Evolutionary conservation across 768 basidiomycete species (phyloP).

Genomic region (Hygrocybe punicea): DNA sequence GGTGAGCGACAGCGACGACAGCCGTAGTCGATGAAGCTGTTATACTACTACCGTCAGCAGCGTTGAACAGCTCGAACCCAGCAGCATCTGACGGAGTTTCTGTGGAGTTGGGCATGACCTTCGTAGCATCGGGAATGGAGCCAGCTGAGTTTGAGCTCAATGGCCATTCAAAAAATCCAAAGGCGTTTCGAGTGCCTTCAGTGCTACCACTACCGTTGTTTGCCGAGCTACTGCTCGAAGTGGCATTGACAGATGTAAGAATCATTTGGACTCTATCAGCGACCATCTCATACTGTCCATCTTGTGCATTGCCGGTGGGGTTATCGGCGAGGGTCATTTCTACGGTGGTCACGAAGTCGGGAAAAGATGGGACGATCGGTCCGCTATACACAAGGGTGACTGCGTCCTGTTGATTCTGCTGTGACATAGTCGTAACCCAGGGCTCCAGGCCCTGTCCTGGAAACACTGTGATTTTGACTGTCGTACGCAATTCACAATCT

Average conservation of each 20-base stretch:
- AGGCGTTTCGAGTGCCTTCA: conserved; percentile 46
- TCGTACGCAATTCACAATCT: conserved; percentile 77
- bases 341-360: conserved; percentile 69
- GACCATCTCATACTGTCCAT: conserved; percentile 74
- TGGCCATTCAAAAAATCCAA: conserved; percentile 91
- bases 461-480: conserved; percentile 78
- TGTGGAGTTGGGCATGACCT: conserved; percentile 60
- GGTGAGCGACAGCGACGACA: conserved; percentile 58
- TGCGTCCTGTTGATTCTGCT: conserved; percentile 66
- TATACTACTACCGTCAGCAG: conserved; percentile 47
- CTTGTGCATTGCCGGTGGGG: conserved; percentile 60
- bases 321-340: conserved; percentile 66
- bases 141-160: conserved; percentile 34
- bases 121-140: conserved; percentile 52
- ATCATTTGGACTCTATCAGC: conserved; percentile 83
- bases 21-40: conserved; percentile 37
- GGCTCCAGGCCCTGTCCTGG: conserved; percentile 67
- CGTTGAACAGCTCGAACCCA: conserved; percentile 59
- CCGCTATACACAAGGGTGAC: conserved; percentile 71
- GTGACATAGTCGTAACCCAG: conserved; percentile 65
- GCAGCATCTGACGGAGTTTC: conserved; percentile 65
- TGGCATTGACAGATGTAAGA: conserved; percentile 58
- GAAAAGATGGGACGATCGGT: conserved; percentile 70
- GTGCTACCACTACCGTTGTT: conserved; percentile 34
- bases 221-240: conserved; percentile 31